Conservation (phyloP, 192 early-diverging fungal genomes). For the Phlyctochytrium arcticum region DNA sequence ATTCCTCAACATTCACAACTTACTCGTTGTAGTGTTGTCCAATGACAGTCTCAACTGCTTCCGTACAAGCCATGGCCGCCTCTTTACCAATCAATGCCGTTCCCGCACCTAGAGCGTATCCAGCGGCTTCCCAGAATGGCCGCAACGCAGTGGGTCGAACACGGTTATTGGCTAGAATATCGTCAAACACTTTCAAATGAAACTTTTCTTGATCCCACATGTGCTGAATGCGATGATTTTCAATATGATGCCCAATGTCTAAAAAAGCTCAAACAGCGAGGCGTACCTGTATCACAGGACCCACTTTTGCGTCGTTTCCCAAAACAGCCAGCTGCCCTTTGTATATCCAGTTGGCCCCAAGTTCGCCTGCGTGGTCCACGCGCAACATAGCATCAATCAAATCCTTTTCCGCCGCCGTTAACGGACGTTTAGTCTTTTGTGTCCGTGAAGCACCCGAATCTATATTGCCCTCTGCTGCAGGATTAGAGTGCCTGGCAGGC, state of each 20-base stretch:
- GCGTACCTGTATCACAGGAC: constrained; percentile 63
- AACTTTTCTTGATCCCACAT: constrained; percentile 95
- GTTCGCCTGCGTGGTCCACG: constrained; percentile 96
- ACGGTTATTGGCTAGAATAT: constrained; percentile 66
- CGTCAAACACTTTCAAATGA: constrained; percentile 78
- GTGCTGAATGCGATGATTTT: constrained; percentile 46
- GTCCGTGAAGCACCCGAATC: no score
- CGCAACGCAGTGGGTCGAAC: constrained; percentile 81
- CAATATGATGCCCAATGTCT: neutral
- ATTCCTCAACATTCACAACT: constrained; percentile 6
- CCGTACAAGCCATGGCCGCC: constrained; percentile 98
- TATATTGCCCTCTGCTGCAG: no score
- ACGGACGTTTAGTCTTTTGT: constrained; percentile 4
- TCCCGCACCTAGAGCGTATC: constrained; percentile 77
- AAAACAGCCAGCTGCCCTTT: constrained; percentile 87
- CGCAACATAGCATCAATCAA: constrained; percentile 65
- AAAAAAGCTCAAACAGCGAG: neutral
- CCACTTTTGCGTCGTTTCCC: constrained; percentile 60
- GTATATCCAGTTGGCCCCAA: constrained; percentile 95
- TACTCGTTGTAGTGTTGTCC: constrained; percentile 94
- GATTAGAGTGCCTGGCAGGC: no score
- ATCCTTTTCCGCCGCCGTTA: constrained; percentile 16
- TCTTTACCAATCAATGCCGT: constrained; percentile 90
- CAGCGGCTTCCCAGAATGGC: constrained; percentile 83
- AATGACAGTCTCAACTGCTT: constrained; percentile 96